These are phyloP conservation scores for Coemansia sp. DNA, from an alignment of 192 early-diverging fungal genomes.

Conservation along the genomic window DNA sequence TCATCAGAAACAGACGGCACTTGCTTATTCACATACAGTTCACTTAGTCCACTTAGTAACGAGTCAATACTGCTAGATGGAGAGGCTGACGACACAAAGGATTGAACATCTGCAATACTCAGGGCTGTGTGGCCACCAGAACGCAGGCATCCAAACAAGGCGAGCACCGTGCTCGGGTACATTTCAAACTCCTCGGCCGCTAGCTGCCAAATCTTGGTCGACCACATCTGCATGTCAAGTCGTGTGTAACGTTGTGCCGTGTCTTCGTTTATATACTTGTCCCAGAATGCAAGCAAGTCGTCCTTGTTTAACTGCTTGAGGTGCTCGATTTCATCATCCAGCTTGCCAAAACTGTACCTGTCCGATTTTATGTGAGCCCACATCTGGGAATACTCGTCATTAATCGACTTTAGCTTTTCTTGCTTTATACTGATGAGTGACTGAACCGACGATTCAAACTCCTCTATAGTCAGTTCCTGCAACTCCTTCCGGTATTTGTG, in stretches of 20 bases:
- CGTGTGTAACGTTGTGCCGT: constrained; percentile 3
- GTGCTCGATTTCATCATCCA: background rate
- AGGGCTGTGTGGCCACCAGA: background rate
- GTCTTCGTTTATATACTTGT: constrained; percentile 31
- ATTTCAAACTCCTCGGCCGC: background rate
- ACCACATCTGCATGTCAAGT: constrained; percentile 1
- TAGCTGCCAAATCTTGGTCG: background rate
- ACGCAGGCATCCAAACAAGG: background rate
- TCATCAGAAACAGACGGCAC: background rate
- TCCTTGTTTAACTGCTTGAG: constrained; percentile 15
- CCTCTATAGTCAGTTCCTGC: constrained; percentile 52
- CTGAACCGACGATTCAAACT: constrained; percentile 60
- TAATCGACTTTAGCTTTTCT: constrained; percentile 71
- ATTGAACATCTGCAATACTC: background rate
- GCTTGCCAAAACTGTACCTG: constrained; percentile 74
- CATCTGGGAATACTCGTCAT: constrained; percentile 59
- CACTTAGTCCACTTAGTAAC: background rate
- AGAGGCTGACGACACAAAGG: background rate
- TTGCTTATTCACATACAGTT: background rate
- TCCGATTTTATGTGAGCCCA: constrained; percentile 64
- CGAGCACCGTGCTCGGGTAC: background rate
- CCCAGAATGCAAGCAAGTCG: constrained; percentile 33
- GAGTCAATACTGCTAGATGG: background rate
- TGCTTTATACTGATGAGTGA: constrained; percentile 59
- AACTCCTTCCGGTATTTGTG: constrained; percentile 44